Base-by-base conservation (phyloP, 306 rosid species). In the Citrullus amarus region DNA sequence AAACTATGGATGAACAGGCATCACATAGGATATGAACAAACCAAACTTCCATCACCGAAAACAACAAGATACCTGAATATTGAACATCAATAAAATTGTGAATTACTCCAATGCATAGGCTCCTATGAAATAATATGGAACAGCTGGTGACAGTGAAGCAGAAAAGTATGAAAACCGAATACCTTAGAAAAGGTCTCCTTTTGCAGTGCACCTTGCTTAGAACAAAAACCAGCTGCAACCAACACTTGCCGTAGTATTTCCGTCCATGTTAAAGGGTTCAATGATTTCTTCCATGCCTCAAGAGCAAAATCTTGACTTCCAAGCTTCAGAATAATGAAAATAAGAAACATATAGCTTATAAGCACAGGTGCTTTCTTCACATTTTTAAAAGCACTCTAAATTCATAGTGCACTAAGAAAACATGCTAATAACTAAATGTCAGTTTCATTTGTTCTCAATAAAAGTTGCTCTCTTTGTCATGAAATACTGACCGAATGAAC, bases 141-240 rank as follows among this genome's bases (percentile, higher is more conserved):
- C 54, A 41, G n/a, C 34, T 38, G 32, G 44, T 10, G 34, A 67
- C 32, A 10, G 43, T 68, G 53, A 68, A 68, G 54, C 22, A 68
- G 65, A 75, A 32, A 75, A 75, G 43, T 54, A 32, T 8, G 53
- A 66, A 34, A 50, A 32, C n/a, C 7, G 44, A 84, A 81, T 86
- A 92, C 99, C 99, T 91, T 95, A 87, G 85, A 83, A 76, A 85
- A 85, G 72, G 79, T 69, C 41, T 91, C 99, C 84, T 85, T 88
- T 48, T 82, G 88, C 79, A 84, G 67, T 72, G 89, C 77, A 79
- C 88, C 91, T 82, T 88, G 89, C 83, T 91, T 92, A 57, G 93
- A 90, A 87, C 97, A 95, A 85, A 92, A 95, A 55, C 97, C 97
- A 87, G 99, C 93, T 3, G 97, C 97, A 81, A 87, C 85, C 89